Conservation (phyloP, 495 filamentous ascomycete genomes). For the Tuber aestivum region DNA sequence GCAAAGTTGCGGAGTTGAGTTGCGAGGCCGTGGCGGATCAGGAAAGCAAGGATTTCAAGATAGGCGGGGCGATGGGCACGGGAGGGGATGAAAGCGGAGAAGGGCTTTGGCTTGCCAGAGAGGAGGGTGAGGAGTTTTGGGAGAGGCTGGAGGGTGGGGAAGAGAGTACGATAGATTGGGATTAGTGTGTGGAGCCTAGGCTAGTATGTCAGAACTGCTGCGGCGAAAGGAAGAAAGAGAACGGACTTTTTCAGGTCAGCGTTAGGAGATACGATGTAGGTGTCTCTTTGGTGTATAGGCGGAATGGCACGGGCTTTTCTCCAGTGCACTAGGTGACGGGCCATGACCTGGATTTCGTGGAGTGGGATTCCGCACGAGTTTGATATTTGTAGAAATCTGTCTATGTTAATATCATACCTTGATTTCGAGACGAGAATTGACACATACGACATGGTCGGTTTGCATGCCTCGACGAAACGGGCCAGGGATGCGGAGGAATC, state of each 20-base stretch:
- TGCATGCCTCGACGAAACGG: constrained; percentile 76
- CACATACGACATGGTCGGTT: constrained; percentile 70
- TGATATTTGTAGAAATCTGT: constrained; percentile 68
- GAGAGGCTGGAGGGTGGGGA: constrained; percentile 72
- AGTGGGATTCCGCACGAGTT: constrained; percentile 65
- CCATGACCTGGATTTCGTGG: constrained; percentile 72
- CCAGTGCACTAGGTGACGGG: constrained; percentile 92
- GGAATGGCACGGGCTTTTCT: constrained; percentile 85
- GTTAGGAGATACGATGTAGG: constrained; percentile 90
- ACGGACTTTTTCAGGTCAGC: constrained; percentile 57
- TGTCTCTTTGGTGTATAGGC: constrained; percentile 80
- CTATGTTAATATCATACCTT: constrained; percentile 1
- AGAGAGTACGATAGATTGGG: constrained; percentile 64
- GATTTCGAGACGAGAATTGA: neutral
- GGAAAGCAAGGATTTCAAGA: constrained; percentile 83
- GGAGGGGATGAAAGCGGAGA: constrained; percentile 73
- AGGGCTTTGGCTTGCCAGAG: constrained; percentile 69
- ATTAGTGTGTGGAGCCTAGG: constrained; percentile 59
- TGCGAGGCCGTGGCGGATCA: constrained; percentile 86
- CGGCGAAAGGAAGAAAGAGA: neutral
- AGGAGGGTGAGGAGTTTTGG: constrained; percentile 77
- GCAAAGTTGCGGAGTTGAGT: constrained; percentile 84
- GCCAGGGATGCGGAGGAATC: constrained; percentile 65
- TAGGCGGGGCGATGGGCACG: constrained; percentile 83
- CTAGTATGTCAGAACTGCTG: neutral